Evolutionary conservation across 208 protist species (phyloP), one percentile per base, ranked within the genome.

Genomic region (Trypanosomatidae sp.): DNA sequence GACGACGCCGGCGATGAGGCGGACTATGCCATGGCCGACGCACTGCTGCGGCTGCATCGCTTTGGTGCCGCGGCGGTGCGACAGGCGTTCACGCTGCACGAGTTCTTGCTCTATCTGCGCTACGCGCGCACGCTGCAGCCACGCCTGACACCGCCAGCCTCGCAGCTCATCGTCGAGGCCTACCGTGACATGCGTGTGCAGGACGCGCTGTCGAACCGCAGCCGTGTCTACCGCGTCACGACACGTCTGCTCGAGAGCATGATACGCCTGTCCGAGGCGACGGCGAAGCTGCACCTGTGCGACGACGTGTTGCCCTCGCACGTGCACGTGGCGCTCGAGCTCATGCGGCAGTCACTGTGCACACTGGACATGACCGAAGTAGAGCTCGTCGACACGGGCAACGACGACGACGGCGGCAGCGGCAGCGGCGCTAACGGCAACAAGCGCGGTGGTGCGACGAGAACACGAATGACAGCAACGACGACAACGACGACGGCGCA

Each of bases 241-340:
- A 98, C 98, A 13, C 87, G 98, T 48, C 92, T 99, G 58, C 76
- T 99, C n/a, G 98, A 99, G 78, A 97, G 96, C 32, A 90, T 99
- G 40, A 97, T 99, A 30, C 88, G 98, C 24, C 79, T 99, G 5
- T 93, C 90, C 18, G 98, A 99, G 74, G 97, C 97, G 0, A 73
- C 92, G 7, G 98, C 98, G 10, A 96, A 96, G 54, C 35, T 99
- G 2, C 80, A 97, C 61, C 56, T 97, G 15, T 86, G 92, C 28
- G 67, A 97, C 15, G 61, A 94, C 40, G 90, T 98, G 50, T 60
- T 53, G 2, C 48, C 75, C 1, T 61, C 56, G 8, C 86, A 94
- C 51, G 81, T 91, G 24, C 71, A 78, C 53, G 71, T 90, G 37
- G 80, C 78, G 37, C 52, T 94, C 53, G 81, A 89, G 63, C 66